Conservation (phyloP, 2,329 filamentous ascomycete species). For the Phialocephala subalpina region DNA sequence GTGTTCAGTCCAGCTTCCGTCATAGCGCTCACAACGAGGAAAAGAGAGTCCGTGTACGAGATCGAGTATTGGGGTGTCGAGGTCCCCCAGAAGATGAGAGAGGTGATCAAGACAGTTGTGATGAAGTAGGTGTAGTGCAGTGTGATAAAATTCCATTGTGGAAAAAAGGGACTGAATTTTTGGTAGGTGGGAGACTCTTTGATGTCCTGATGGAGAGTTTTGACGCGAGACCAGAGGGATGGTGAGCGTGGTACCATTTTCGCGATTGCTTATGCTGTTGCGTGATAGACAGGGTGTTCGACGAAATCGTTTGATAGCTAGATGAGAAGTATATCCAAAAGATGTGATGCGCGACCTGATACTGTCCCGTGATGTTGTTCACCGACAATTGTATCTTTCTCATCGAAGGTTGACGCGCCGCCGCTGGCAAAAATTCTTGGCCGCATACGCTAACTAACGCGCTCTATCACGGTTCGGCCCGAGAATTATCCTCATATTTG, state of each 20-base stretch:
- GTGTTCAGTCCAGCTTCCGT: slow-evolving; percentile 74
- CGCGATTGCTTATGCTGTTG: neutral
- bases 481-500: slow-evolving; percentile 9
- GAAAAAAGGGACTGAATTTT: slow-evolving; percentile 18
- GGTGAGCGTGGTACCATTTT: neutral
- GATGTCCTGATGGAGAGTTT: neutral
- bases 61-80: slow-evolving; percentile 60
- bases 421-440: neutral
- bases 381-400: neutral
- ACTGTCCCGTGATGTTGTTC: neutral
- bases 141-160: slow-evolving; percentile 64
- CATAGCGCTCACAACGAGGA: slow-evolving; percentile 71
- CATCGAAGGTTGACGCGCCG: neutral
- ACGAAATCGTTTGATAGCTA: neutral
- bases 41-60: slow-evolving; percentile 70
- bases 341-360: neutral
- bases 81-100: slow-evolving; percentile 67
- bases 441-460: neutral
- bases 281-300: neutral
- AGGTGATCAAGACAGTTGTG: slow-evolving; percentile 59
- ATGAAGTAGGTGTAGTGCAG: slow-evolving; percentile 75
- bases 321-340: neutral
- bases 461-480: slow-evolving; percentile 15
- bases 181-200: neutral
- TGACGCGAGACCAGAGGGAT: neutral